Percentiles rank a stretch among this genome's conserved stretches.
These are phyloP conservation scores for Rhodosporidiobolus sp. DNA, from an alignment of 768 basidiomycete species.

Conservation along the genomic window DNA sequence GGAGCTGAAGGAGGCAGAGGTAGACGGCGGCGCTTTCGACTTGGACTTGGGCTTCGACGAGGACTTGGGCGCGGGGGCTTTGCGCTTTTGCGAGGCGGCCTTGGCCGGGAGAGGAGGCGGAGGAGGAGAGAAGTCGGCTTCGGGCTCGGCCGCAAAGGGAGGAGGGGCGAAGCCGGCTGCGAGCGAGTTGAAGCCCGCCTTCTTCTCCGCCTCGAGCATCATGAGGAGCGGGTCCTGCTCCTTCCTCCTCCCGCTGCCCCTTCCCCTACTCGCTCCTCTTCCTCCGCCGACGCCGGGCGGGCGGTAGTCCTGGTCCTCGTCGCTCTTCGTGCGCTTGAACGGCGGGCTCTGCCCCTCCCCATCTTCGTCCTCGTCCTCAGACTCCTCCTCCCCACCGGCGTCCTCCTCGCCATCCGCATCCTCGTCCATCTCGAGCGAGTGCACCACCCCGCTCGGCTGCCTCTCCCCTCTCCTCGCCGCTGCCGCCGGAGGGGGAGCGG, in stretches of 20 bases:
- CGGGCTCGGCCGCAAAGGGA: neutral
- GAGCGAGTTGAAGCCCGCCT: constrained; percentile 5
- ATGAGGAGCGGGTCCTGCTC: constrained; percentile 9
- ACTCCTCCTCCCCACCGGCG: neutral
- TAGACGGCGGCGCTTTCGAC: too few species aligned
- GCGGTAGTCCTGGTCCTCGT: neutral
- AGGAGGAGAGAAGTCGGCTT: neutral
- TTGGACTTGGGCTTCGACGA: too few species aligned
- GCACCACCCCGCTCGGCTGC: too few species aligned
- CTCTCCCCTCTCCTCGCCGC: too few species aligned
- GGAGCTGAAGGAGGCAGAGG: too few species aligned
- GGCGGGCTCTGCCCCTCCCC: neutral
- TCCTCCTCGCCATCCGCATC: neutral
- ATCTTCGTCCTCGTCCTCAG: neutral
- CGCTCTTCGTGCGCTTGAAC: neutral
- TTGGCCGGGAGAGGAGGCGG: too few species aligned
- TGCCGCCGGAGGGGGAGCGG: neutral
- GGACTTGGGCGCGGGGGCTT: neutral
- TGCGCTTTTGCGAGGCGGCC: neutral
- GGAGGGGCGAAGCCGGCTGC: neutral
- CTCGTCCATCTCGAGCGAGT: too few species aligned
- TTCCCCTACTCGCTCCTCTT: neutral
- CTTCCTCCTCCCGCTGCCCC: neutral
- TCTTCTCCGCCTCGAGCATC: constrained; percentile 23
- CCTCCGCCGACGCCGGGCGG: too few species aligned